These are phyloP conservation scores for Dinochytrium kinnereticum DNA, from an alignment of 371 early-diverging fungal species.

Conservation along the genomic window DNA sequence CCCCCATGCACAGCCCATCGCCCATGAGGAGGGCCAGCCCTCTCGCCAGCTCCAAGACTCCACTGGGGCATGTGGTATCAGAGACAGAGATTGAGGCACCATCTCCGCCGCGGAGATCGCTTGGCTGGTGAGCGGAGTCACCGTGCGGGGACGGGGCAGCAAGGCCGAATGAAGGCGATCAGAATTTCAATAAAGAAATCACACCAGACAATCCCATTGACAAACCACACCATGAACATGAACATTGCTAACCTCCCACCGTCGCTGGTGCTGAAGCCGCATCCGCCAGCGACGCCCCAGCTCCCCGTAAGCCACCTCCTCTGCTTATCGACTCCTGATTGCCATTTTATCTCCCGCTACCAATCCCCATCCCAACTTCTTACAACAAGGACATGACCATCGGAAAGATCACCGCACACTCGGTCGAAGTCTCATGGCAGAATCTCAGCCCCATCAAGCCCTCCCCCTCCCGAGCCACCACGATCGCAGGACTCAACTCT, in stretches of 20 bases:
- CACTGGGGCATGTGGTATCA: not conserved
- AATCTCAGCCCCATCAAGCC: not conserved
- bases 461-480: not conserved
- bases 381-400: constrained; percentile 1
- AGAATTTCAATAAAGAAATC: not conserved
- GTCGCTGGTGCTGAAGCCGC: not conserved
- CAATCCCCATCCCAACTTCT: no score
- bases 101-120: not conserved
- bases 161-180: no score
- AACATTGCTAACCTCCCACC: not conserved
- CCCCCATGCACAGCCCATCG: not conserved
- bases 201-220: not conserved
- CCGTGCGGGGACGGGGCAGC: no score
- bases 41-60: not conserved
- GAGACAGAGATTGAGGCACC: not conserved
- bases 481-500: not conserved
- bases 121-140: constrained; percentile 7
- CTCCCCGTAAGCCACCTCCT: not conserved
- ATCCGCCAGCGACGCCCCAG: not conserved
- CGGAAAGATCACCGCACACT: constrained; percentile 8
- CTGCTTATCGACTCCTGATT: not conserved
- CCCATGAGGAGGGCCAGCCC: constrained; percentile 4
- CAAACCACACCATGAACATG: not conserved
- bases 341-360: not conserved
- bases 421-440: constrained; percentile 7